phyloP scores from a whole-genome alignment of 768 basidiomycete species.

The Cyathus striatus region DNA sequence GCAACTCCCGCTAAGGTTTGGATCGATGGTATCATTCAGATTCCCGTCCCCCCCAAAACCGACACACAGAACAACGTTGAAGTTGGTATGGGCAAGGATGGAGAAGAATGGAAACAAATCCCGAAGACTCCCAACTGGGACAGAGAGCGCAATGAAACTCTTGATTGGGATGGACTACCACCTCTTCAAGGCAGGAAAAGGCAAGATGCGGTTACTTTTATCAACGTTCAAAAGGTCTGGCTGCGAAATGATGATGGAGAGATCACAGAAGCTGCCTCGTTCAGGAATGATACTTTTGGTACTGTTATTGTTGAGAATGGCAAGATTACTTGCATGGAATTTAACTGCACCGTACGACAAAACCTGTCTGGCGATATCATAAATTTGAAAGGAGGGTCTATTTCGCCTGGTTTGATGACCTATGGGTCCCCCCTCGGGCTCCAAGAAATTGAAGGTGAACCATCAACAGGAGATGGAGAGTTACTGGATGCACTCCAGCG shows the following conservation, averaged over 20 bases:
- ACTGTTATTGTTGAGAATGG: constrained; percentile 42
- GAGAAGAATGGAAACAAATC: constrained; percentile 36
- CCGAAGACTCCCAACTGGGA: constrained; percentile 70
- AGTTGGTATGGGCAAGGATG: too few species aligned
- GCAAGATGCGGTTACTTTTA: constrained; percentile 47
- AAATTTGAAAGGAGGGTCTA: constrained; percentile 68
- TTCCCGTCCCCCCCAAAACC: constrained; percentile 36
- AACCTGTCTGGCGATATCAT: constrained; percentile 30
- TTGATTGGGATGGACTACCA: constrained; percentile 70
- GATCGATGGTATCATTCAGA: constrained; percentile 85
- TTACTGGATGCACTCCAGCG: constrained; percentile 50
- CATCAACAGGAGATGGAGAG: constrained; percentile 64
- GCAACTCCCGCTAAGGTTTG: constrained; percentile 87
- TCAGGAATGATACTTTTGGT: constrained; percentile 15
- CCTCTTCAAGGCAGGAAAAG: constrained; percentile 47
- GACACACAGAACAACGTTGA: too few species aligned
- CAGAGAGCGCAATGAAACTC: constrained; percentile 54
- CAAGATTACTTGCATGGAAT: constrained; percentile 44
- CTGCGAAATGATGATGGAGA: constrained; percentile 14
- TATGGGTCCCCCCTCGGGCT: constrained; percentile 72
- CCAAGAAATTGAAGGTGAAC: constrained; percentile 62
- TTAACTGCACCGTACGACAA: constrained; percentile 15
- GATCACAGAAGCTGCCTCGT: constrained; percentile 24
- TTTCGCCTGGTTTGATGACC: constrained; percentile 60
- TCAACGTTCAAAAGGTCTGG: constrained; percentile 56